Base-by-base conservation (phyloP, 331 rosid species). In the Rhamnella rubrinervis region DNA sequence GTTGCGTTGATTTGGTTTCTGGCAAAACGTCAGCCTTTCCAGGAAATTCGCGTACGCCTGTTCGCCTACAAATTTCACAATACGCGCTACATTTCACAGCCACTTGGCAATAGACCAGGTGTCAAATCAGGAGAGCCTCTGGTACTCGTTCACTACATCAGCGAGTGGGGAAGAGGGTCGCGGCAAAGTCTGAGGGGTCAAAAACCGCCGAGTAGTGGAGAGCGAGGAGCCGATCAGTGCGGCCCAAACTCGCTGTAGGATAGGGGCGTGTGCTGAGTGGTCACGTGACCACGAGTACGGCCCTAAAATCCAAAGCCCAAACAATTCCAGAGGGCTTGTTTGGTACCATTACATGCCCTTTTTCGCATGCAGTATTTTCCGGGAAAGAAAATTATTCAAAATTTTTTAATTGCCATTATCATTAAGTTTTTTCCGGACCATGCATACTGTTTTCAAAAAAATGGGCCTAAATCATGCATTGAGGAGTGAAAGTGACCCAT, bases 131-230 rank as follows among this genome's bases (percentile, higher is more conserved):
- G 2, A 14, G 1, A 12, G 75, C 46, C 41, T 19, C 25, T 76
- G 16, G 9, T 2, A 44, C 0, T 0, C 5, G 2, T 2, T 8
- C 57, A 55, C 55, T 21, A 2, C 4, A 15, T 5, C 0, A 5
- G 68, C n/a, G 55, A 23, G 37, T 58, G 18, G 6, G 12, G 8
- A 26, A 15, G 12, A 20, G 4, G 49, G 49, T 44, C 13, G 4
- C 12, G 49, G 49, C 13, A 20, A 4, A 50, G 51, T 41, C 16
- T 26, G n/a, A 0, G 19, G 11, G 15, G 57, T 7, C 1, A 35
- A 56, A 16, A 62, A 49, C 77, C 70, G 66, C 77, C 9, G 64
- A 40, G 77, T 60, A 55, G 74, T 77, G 77, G 72, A 55, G 16
- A 44, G 26, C 18, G 73, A 41, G 39, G 69, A 51, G 70, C 46